Base-by-base conservation (phyloP, 2,329 filamentous ascomycete species). In the Fusarium miscanthi region DNA sequence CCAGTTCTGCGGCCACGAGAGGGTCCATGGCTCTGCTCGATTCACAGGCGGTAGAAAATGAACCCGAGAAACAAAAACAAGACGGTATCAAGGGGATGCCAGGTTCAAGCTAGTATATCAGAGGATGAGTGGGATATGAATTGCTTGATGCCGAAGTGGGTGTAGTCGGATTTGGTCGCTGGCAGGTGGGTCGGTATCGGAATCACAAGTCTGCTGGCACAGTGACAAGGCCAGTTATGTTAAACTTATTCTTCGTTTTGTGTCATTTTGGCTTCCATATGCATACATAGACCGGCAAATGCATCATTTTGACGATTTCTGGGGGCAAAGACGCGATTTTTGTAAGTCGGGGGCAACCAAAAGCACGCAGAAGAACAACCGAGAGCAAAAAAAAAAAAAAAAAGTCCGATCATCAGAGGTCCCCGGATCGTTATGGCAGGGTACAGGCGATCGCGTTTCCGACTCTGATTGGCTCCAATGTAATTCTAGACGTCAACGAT, bases 11-110 rank as follows among this genome's bases (percentile, higher is more conserved):
- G 25, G 72, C 75, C 63, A 80, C 79, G 27, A 78, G 72, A 59
- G 84, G 82, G 60, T 84, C 81, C 72, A 84, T 84, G 30, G 72
- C 74, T 43, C 78, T 68, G 66, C 42, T 27, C 54, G 42, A 59
- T 40, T 63, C 23, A 35, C 27, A 25, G 37, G 35, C 13, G 33
- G 46, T 54, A 21, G 33, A 42, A 10, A 45, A 14, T 9, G 42
- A 25, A 10, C 12, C 46, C 17, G n/a, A 31, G 38, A 9, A 33
- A 48, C 33, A 11, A 52, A 27, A 19, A 53, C 16, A 53, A 25
- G 38, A 41, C 5, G 13, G 31, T 45, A 54, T 38, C 31, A 57
- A 65, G 43, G 64, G 31, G 57, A 30, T 59, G 56, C 21, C 30
- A 61, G 57, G 66, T 52, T 53, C 23, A 45, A 63, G 56, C 42